A percentile compares a stretch with the other conserved stretches of the same genome.
These are phyloP conservation scores for Sporothrix variecibatus DNA, from an alignment of 2,329 filamentous ascomycete genomes.

Conservation along the genomic window DNA sequence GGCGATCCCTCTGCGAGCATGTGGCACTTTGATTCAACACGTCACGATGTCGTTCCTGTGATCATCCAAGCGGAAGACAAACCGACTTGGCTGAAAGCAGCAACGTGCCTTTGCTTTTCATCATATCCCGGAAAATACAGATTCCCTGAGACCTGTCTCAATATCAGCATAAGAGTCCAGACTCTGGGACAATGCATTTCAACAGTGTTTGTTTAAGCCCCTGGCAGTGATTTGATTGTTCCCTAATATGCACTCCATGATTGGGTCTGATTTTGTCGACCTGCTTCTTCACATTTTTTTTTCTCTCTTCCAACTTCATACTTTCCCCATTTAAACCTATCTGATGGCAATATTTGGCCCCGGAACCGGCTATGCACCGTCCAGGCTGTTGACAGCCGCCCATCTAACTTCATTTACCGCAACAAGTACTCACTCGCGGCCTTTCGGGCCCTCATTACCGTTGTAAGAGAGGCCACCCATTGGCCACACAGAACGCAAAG, in stretches of 20 bases:
- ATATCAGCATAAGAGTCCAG: constrained; percentile 6
- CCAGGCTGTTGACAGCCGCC: constrained; percentile 22
- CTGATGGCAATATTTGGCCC: constrained; percentile 9
- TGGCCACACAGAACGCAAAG: background rate
- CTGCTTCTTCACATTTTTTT: background rate
- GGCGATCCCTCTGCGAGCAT: background rate
- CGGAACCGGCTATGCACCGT: constrained; percentile 23
- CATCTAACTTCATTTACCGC: constrained; percentile 24
- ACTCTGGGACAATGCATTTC: background rate
- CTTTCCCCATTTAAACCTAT: background rate
- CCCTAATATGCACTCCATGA: background rate
- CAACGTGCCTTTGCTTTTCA: background rate
- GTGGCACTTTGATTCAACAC: background rate
- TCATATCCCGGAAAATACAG: background rate
- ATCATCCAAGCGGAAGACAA: background rate
- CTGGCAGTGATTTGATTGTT: background rate
- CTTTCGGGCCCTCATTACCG: constrained; percentile 26
- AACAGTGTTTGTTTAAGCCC: background rate
- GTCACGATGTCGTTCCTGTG: background rate
- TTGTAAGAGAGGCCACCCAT: background rate
- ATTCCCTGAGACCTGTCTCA: background rate
- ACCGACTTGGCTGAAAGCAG: background rate
- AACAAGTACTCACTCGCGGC: constrained; percentile 1
- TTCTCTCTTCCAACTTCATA: background rate
- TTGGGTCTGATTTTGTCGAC: no score